Conservation (phyloP, 208 protist genomes). For the Trypanosoma brucei region DNA sequence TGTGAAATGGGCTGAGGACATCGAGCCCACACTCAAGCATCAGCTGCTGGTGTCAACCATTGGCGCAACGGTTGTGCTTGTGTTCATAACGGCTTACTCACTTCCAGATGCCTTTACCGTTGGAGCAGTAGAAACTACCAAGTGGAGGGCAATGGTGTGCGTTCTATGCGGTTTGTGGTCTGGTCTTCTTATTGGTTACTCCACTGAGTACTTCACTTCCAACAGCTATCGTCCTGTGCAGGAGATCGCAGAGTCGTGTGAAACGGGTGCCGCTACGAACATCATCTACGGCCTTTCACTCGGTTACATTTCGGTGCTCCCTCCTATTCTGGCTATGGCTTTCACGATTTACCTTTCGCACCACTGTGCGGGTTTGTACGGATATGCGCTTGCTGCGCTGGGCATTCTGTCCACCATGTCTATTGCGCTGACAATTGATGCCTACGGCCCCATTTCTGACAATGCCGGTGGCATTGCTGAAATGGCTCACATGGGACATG, state of each 20-base stretch:
- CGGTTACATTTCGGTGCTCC: slow-evolving; percentile 89
- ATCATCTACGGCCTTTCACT: slow-evolving; percentile 94
- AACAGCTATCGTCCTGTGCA: slow-evolving; percentile 80
- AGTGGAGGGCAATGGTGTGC: slow-evolving; percentile 68
- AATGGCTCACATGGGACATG: slow-evolving; percentile 81
- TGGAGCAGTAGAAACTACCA: slow-evolving; percentile 25
- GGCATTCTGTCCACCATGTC: slow-evolving; percentile 94
- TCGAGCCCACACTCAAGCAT: slow-evolving; percentile 76
- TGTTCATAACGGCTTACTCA: slow-evolving; percentile 53
- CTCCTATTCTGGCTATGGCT: slow-evolving; percentile 89
- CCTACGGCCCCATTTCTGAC: slow-evolving; percentile 94
- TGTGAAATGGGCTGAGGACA: slow-evolving; percentile 49
- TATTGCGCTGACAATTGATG: slow-evolving; percentile 91
- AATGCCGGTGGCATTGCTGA: slow-evolving; percentile 95
- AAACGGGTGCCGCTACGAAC: slow-evolving; percentile 87
- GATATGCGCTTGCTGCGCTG: slow-evolving; percentile 92
- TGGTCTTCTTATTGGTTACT: slow-evolving; percentile 87
- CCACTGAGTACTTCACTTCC: slow-evolving; percentile 92
- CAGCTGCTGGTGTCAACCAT: slow-evolving; percentile 80
- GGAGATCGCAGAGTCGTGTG: slow-evolving; percentile 78
- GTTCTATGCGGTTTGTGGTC: slow-evolving; percentile 80
- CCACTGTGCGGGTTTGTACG: slow-evolving; percentile 81
- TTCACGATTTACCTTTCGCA: slow-evolving; percentile 80
- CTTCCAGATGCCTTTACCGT: slow-evolving; percentile 58
- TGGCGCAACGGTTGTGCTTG: slow-evolving; percentile 48